These are phyloP conservation scores for Cardamine chenopodiifolia DNA, from an alignment of 345 rosid genomes.

Conservation along the genomic window DNA sequence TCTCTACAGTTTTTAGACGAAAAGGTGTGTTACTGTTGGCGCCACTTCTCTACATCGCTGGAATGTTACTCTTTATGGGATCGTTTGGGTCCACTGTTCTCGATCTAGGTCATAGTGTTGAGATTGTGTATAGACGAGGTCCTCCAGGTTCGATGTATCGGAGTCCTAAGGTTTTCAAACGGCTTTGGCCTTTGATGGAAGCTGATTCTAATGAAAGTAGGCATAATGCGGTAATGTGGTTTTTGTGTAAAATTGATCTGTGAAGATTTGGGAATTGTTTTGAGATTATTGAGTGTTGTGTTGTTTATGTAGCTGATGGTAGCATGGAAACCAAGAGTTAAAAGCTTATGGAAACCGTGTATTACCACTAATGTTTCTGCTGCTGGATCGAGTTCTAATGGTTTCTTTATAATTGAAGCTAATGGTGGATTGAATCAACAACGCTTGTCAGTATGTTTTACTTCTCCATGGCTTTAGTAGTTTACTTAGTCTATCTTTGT, in stretches of 20 bases:
- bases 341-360: slow-evolving; percentile 74
- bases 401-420: slow-evolving; percentile 93
- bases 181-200: slow-evolving; percentile 86
- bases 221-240: slow-evolving; percentile 59
- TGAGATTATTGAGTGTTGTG: not conserved
- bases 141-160: slow-evolving; percentile 82
- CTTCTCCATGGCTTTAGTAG: not conserved
- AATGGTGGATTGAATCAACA: slow-evolving; percentile 98
- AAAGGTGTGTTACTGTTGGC: slow-evolving; percentile 81
- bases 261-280: not conserved
- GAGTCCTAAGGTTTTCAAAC: slow-evolving; percentile 83
- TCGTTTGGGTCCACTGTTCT: slow-evolving; percentile 74
- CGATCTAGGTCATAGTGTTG: slow-evolving; percentile 59
- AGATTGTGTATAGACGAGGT: slow-evolving; percentile 54
- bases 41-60: slow-evolving; percentile 78
- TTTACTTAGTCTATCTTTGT: not conserved
- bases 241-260: not conserved
- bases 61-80: slow-evolving; percentile 91
- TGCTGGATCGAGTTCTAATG: slow-evolving; percentile 69
- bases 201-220: slow-evolving; percentile 57
- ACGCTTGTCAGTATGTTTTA: slow-evolving; percentile 84
- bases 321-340: slow-evolving; percentile 63
- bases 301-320: slow-evolving; percentile 59
- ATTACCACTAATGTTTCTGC: slow-evolving; percentile 48
- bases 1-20: slow-evolving; percentile 69